These are phyloP conservation scores for Boletellus sp. DNA, from an alignment of 768 basidiomycete genomes.

Conservation along the genomic window DNA sequence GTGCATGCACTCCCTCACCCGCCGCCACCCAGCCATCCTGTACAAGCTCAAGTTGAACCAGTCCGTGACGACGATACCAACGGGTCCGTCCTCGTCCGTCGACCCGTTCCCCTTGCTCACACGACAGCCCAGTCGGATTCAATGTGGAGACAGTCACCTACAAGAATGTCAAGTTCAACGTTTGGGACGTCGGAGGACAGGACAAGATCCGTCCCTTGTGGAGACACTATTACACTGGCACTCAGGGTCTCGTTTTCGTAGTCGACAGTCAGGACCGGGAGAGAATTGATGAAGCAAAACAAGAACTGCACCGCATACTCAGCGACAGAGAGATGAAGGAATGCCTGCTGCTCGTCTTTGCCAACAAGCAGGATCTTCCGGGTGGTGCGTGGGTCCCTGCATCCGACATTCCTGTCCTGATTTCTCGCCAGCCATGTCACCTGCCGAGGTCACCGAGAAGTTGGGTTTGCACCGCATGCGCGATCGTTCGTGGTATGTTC, in stretches of 20 bases:
- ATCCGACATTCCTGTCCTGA: not conserved
- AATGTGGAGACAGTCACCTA: constrained; percentile 99
- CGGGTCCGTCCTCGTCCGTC: constrained; percentile 47
- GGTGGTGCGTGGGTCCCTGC: constrained; percentile 61
- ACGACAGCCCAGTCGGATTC: constrained; percentile 71
- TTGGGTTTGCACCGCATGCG: constrained; percentile 93
- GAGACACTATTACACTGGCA: constrained; percentile 99
- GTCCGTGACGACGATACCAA: constrained; percentile 97
- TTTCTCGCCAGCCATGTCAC: constrained; percentile 79
- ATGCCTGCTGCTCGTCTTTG: constrained; percentile 94
- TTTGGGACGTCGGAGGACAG: constrained; percentile 98
- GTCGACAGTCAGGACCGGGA: constrained; percentile 96
- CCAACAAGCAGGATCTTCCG: constrained; percentile 98
- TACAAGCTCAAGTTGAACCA: constrained; percentile 99
- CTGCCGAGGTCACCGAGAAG: constrained; percentile 97
- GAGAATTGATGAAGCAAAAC: constrained; percentile 93
- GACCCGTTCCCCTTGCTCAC: not conserved
- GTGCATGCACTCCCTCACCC: not conserved
- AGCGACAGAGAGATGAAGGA: constrained; percentile 98
- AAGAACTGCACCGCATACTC: constrained; percentile 93
- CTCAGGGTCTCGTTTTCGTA: constrained; percentile 97
- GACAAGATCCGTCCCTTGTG: constrained; percentile 98
- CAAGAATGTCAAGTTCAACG: constrained; percentile 95
- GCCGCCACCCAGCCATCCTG: constrained; percentile 71
- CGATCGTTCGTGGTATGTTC: constrained; percentile 98